Base-by-base conservation (phyloP, 2,329 filamentous ascomycete genomes). In the Venturia effusa region DNA sequence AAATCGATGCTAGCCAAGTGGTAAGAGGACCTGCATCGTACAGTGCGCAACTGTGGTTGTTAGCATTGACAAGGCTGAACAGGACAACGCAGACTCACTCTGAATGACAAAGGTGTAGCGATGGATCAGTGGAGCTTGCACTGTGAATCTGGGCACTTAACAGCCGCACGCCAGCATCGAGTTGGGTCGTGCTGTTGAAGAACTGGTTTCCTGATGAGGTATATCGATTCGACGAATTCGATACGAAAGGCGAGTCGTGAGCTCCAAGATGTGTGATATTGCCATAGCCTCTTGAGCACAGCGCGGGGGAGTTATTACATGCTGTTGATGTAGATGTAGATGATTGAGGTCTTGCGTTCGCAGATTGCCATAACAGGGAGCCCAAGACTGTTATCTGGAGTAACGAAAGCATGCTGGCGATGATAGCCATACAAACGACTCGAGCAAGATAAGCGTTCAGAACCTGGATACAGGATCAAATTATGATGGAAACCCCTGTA, bases 241-340 rank as follows among this genome's bases (percentile, higher is more conserved):
- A 81, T 54, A 92, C 74, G 72, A 92, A 92, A 13, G 88, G 80
- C 66, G 84, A 86, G 75, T 92, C 83, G 76, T 92, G 89, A 22
- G 88, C 88, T 27, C 89, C 89, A 70, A 93, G 83, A 73, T 92
- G 83, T 3, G 89, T 92, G 69, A 94, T 83, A 68, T 88, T 84
- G 76, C 85, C 86, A 78, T 94, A 94, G 22, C 83, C 77, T 67
- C 84, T 84, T 66, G 77, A 78, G 79, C 90, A 94, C 48, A 94
- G 82, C 54, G 80, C 77, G 0, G 89, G 88, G 0, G 88, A 91
- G 79, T 93, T 93, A 77, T 94, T 94, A 82, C 90, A 94, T 39
- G 86, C 84, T 67, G 71, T 73, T 8, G 59, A 45, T 37, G 64
- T 24, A 57, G 59, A 45, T 37, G 64, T 24, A 57, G 59, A 62